These are phyloP conservation scores for Posidonia oceanica DNA, from an alignment of 116 monocot species.

Conservation along the genomic window DNA sequence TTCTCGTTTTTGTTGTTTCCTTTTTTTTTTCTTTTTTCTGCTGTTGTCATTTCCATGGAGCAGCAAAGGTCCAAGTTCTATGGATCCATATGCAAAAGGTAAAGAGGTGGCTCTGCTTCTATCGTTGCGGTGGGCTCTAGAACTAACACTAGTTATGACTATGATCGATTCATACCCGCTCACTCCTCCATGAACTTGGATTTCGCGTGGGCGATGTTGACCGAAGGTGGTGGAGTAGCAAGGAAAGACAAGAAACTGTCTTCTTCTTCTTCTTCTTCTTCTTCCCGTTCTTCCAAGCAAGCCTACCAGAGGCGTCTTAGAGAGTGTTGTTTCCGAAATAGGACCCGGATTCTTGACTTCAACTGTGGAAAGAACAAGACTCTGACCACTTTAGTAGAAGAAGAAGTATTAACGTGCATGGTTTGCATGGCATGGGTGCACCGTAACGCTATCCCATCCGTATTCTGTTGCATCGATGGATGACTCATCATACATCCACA, in stretches of 20 bases:
- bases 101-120: too few species aligned
- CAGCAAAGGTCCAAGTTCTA: too few species aligned
- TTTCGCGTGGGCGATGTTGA: slow-evolving; percentile 4
- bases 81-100: too few species aligned
- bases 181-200: slow-evolving; percentile 7
- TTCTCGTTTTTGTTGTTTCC: too few species aligned
- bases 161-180: slow-evolving; percentile 14
- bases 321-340: not conserved
- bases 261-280: not conserved
- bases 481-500: too few species aligned
- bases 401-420: too few species aligned
- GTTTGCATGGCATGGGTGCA: too few species aligned
- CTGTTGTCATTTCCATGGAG: too few species aligned
- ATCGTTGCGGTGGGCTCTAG: too few species aligned
- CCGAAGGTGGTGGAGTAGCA: not conserved
- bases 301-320: not conserved
- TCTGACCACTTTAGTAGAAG: not conserved
- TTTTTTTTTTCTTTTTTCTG: too few species aligned
- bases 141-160: not conserved
- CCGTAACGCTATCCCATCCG: too few species aligned
- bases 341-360: slow-evolving; percentile 1
- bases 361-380: slow-evolving; percentile 7
- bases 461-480: too few species aligned
- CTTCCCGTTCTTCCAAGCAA: not conserved
- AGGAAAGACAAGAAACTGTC: not conserved